Evolutionary conservation across 1,284 basidiomycete species (phyloP), one percentile per base, ranked within the genome.

Genomic region (Ustilago tritici): DNA sequence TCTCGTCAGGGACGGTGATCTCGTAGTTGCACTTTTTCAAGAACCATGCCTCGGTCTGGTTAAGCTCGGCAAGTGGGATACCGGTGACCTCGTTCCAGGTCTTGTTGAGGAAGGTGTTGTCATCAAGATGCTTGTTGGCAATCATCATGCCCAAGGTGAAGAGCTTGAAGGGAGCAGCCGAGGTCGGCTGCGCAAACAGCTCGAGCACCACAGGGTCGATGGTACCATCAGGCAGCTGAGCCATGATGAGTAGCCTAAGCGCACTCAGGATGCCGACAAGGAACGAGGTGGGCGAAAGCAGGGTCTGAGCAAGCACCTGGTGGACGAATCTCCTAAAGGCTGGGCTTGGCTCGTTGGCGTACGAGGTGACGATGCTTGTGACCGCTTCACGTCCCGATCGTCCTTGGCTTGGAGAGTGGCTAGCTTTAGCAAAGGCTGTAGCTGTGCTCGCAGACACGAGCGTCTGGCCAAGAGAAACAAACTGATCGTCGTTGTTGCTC

Each of bases 31-130:
- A 79, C 53, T 76, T 74, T 40, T 80, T 78, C 47, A 85, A 65
- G 68, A 81, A 85, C 70, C 78, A 83, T n/a, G 78, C 70, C 74
- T 85, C 84, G 64, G 83, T 81, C 55, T 74, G 73, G 68, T 84
- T 85, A 56, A 85, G 79, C 65, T 85, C 84, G 31, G 64, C 54
- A 0, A 85, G 66, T 19, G 84, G 83, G 19, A 85, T 85, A 9
- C 84, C 83, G 0, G 84, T 85, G n/a, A 85, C 84, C 56, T 85
- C 84, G 62, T 81, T 78, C 84, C 84, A 85, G 5, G 84, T 85
- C 74, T 83, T 84, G 76, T 85, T 85, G 60, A 83, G 72, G 69
- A 85, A 85, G 2, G 84, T 85, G 70, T 85, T 84, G 70, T 85
- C 84, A 55, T 85, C 84, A n/a, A 85, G 56, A 55, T 84, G 82